Base-by-base conservation (phyloP, 2,329 filamentous ascomycete species). In the Sordariomycetes sp. region DNA sequence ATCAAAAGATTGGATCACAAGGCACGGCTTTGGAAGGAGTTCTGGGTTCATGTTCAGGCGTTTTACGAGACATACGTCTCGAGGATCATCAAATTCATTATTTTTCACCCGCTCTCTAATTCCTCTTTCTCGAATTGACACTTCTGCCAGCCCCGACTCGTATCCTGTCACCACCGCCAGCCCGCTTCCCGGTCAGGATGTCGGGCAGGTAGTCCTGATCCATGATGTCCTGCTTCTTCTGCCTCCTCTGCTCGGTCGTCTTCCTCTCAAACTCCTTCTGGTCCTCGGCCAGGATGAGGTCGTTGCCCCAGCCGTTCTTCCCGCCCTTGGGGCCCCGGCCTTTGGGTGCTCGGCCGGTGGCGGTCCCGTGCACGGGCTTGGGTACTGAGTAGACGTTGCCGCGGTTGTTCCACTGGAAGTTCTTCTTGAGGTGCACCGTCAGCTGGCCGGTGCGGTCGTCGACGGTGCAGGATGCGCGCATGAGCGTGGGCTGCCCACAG, bases 371-470 rank as follows among this genome's bases (percentile, higher is more conserved):
- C 10, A 83, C 74, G 0, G 92, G 85, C 64, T 95, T 96, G 2
- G 92, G 92, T 29, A 98, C 79, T 55, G 86, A 93, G 66, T 82
- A 98, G 24, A 86, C 76, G 57, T 95, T 92, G 34, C 92, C 92
- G 17, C 88, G 74, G 46, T 82, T 94, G 61, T 94, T 96, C 80
- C 82, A 94, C 61, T 95, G 86, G 68, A 92, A 94, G 58, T 94
- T 94, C 59, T 79, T 81, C 68, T 94, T 94, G 39, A 98, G 67
- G 54, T 95, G 85, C 39, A 98, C 61, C 39, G 73, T 79, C 63
- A 95, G 93, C 47, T 80, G 76, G 33, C 92, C 92, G 33, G 36
- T 35, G 6, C 78, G 72, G 18, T 77, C 67, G 49, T 88, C 81
- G 4, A 87, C 95, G 19, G 82, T 83, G 69, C 88, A 95, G 17